Base-by-base conservation (phyloP, 2,329 filamentous ascomycete species). In the Calonectria pseudoreteaudii region DNA sequence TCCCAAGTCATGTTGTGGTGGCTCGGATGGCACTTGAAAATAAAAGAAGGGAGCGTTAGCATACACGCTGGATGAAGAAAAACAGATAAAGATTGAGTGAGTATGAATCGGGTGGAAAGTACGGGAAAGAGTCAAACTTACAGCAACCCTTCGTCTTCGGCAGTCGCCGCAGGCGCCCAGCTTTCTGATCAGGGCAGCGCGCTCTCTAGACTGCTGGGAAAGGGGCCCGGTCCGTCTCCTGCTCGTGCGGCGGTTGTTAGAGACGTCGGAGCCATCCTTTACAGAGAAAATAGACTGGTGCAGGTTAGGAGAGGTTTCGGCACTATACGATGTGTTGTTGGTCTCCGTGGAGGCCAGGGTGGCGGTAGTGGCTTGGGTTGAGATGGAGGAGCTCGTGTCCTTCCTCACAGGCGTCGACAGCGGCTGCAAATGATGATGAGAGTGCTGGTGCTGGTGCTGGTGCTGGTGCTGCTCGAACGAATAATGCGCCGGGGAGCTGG, bases 1-100 rank as follows among this genome's bases (percentile, higher is more conserved):
- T 91, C 89, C 90, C 90, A 92, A 14, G 88, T 90, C 89, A 91
- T 89, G 76, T 88, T 88, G 76, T 91, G 90, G 80, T 92, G 90
- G 76, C 87, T 89, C 18, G 90, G 90, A 77, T 91, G 89, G 80
- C 90, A 92, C 90, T 90, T 34, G 70, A 26, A 26, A 23, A 71
- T 36, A 64, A 50, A 69, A 69, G 38, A 72, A 58, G 13, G 20
- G 72, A 60, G 36, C 73, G 69, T 80, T 79, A 75, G 74, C 74
- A 78, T 68, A 36, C 11, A 38, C 31, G 20, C n/a, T 41, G 16
- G 36, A 44, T 70, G 26, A 73, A 67, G 28, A 30, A 47, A 49
- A 70, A 70, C 65, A 49, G 69, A 23, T 64, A 75, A 53, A 70
- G 69, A 64, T 36, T 28, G 34, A 41, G 31, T 38, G 36, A 62